Evolutionary conservation across 805 yeast species (phyloP), one percentile per base, ranked within the genome.

Genomic region (Nakazawaea wickerhamii): DNA sequence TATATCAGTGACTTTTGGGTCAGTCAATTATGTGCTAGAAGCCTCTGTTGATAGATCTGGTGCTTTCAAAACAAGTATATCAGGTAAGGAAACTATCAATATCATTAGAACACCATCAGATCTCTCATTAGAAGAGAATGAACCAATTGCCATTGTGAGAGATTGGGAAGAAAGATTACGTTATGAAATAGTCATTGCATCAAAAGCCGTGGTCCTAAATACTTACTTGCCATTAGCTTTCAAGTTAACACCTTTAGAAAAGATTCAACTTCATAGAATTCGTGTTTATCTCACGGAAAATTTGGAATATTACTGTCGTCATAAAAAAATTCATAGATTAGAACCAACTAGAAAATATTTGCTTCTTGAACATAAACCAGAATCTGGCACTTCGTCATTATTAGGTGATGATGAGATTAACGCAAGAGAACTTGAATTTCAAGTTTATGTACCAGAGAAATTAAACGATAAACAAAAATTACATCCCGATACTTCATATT

Each of bases 151-250:
- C 4, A 88, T 93, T 28, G 73, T 83, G 21, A 72, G 95, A 46
- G 91, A 86, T 50, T 93, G 99, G 99, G 98, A 91, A 59, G 89
- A 86, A 57, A 87, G 85, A 57, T 62, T 93, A 25, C 81, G 81
- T 51, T 93, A 93, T 57, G 97, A 93, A 55, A 88, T 93, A 34
- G 79, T 89, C 15, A 81, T 93, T 41, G 95, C 95, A 1, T 86
- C 96, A 21, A 93, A 91, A 59, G 81, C 89, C 21, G 79, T 93
- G 41, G 81, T 95, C 7, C 69, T 93, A 38, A 89, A 95, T 57
- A 80, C 91, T 2, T 79, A 75, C 52, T 64, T 93, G 40, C 98
- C 98, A 1, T 68, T 93, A 7, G 84, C 90, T 1, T 85, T 93
- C 63, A 71, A 83, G 51, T 74, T 93, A 48, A 79, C 85, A 0